Base-by-base conservation (phyloP, 1,284 basidiomycete species). In the Ceratobasidium sp. region DNA sequence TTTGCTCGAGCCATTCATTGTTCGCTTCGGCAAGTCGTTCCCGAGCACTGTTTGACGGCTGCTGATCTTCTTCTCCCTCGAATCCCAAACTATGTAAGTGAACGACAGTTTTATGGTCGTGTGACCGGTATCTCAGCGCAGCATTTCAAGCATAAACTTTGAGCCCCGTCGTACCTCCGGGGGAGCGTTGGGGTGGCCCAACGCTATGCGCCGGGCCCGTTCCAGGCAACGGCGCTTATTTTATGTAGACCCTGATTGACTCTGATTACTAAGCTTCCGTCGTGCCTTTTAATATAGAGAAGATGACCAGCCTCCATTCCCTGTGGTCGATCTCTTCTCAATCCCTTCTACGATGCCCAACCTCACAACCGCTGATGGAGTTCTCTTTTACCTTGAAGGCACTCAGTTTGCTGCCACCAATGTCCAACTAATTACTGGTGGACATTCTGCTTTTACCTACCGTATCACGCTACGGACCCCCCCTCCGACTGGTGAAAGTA, bases 391-490 rank as follows among this genome's bases (percentile, higher is more conserved):
- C 42, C 72, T 75, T 23, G n/a, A 63, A 15, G 26, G 60, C 13
- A 75, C 72, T 6, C 60, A 15, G 26, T 75, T 53, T 28, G 60
- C 60, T 18, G 72, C 72, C 20, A 53, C 13, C 10, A n/a, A 75
- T 20, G 72, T 55, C 9, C 28, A 64, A 15, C 28, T 40, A 40
- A 26, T 75, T n/a, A 2, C 61, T 23, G 72, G 72, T 4, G 72
- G 72, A 23, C 55, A 75, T n/a, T 75, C 72, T 46, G 60, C 72
- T 10, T 75, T 64, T 55, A 75, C 61, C 4, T 75, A 64, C 42
- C 72, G 61, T 15, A 39, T 39, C 6, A 64, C 26, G 20, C 51
- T 75, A 28, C 28, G 63, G 42, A 55, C 60, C 20, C 60, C 60
- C 18, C 60, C 66, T 40, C 28, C 60, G 4, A 64, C 72, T 42